Base-by-base conservation (phyloP, 805 yeast genomes). In the Wickerhamiella australiensis region DNA sequence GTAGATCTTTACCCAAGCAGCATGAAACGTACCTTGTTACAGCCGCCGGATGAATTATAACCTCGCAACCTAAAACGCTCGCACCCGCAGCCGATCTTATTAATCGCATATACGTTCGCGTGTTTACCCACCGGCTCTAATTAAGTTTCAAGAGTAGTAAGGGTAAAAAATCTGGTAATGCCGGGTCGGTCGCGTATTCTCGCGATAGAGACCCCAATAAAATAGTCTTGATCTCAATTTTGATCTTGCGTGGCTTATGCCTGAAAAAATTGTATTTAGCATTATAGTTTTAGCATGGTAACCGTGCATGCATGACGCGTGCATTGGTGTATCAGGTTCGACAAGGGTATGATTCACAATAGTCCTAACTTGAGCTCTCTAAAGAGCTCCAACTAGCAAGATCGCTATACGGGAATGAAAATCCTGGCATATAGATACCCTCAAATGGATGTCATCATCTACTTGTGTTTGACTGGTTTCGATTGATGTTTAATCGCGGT, bases 221-320 rank as follows among this genome's bases (percentile, higher is more conserved):
- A 26, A 26, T 26, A 7, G 11, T 7, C 11, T 7, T 7, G 11
- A 26, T 7, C 11, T 11, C 7, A 11, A 7, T 11, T 26, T 11
- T 11, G 29, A 7, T 7, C 29, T 7, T 26, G 11, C 29, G 15
- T 13, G 13, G 36, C 36, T 31, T 9, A 31, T 31, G 36, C 15
- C 36, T 9, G 36, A n/a, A 31, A 17, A 33, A 29, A 7, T 29
- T 33, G 38, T 4, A 33, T 33, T 15, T 33, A 15, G 38, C 38
- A 15, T 33, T 33, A 33, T 38, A 38, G 25, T 38, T 38, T 13
- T 38, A 21, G 25, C 42, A 13, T 38, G 44, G n/a, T 41, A 41
- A 41, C 44, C 31, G 8, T 41, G 44, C 44, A 41, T 41, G 31
- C 44, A 23, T 23, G n/a, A 20, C 13, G 44, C 44, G 15, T 25